These are phyloP conservation scores for Chlamydomonas schloesseri DNA, from an alignment of 139 green algal species.

Conservation along the genomic window DNA sequence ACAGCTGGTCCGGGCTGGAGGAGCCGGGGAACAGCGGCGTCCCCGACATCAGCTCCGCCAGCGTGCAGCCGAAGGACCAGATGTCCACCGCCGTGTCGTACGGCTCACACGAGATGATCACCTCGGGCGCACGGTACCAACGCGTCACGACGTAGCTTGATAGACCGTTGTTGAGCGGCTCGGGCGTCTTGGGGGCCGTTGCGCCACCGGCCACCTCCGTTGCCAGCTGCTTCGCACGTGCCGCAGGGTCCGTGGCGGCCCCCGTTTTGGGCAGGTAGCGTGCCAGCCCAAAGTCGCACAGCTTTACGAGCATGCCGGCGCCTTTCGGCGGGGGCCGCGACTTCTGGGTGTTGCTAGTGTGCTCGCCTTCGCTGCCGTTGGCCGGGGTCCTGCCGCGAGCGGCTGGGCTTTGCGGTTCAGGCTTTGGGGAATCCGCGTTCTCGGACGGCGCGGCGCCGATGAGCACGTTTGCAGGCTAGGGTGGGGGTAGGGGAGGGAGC, in stretches of 20 bases:
- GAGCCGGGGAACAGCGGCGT: conserved; percentile 75
- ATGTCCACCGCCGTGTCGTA: conserved; percentile 64
- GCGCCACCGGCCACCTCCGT: background rate
- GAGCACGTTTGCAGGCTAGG: conserved; percentile 24
- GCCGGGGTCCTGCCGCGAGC: too few relatives aligned
- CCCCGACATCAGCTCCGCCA: conserved; percentile 79
- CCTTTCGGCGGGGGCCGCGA: too few relatives aligned
- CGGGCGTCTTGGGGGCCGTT: background rate
- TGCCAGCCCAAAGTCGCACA: conserved; percentile 35
- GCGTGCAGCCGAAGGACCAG: conserved; percentile 70
- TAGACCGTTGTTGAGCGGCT: background rate
- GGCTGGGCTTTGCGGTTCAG: too few relatives aligned
- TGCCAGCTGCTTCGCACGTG: background rate
- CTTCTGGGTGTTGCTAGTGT: background rate
- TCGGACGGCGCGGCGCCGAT: background rate
- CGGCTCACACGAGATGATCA: conserved; percentile 78
- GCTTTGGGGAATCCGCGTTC: too few relatives aligned
- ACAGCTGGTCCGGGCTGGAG: conserved; percentile 82
- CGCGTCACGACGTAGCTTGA: conserved; percentile 8
- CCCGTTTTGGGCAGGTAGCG: background rate
- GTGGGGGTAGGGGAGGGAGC: too few relatives aligned
- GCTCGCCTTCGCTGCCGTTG: too few relatives aligned
- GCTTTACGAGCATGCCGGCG: background rate
- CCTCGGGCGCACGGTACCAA: conserved; percentile 43
- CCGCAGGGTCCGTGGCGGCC: background rate